Evolutionary conservation across 2,329 filamentous ascomycete species (phyloP).

Genomic region (Aspergillus oerlinghausenensis): DNA sequence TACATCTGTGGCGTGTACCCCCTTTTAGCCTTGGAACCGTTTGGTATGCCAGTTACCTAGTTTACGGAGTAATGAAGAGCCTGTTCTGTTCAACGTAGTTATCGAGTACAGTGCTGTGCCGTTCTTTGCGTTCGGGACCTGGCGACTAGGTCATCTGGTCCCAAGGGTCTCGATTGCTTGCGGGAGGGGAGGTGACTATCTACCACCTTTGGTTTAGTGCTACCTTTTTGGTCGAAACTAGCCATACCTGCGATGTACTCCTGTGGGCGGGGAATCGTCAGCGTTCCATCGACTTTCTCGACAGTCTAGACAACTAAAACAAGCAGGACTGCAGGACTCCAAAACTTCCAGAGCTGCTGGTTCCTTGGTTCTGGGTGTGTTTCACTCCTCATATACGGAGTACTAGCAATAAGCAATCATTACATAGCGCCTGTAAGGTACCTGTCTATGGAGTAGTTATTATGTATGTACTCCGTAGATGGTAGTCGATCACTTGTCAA

Average conservation of each 20-base stretch:
- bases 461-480: background rate
- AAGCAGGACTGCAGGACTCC: background rate
- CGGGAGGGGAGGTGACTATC: background rate
- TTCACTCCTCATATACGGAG: background rate
- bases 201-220: no score
- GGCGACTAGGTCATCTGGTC: background rate
- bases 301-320: conserved; percentile 9
- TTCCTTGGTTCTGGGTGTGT: conserved; percentile 17
- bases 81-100: no score
- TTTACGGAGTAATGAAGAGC: background rate
- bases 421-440: background rate
- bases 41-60: background rate
- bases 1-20: background rate
- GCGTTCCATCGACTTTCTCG: background rate
- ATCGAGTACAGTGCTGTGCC: no score
- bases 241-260: no score
- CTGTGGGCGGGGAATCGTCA: background rate
- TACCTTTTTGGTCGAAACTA: background rate
- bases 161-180: background rate
- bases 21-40: background rate
- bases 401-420: background rate
- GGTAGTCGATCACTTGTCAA: no score
- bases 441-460: background rate
- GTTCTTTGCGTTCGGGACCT: background rate
- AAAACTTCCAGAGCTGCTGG: background rate